Evolutionary conservation across 2,329 filamentous ascomycete genomes (phyloP), one percentile per base, ranked within the genome.

Genomic region (Boeremia exigua): DNA sequence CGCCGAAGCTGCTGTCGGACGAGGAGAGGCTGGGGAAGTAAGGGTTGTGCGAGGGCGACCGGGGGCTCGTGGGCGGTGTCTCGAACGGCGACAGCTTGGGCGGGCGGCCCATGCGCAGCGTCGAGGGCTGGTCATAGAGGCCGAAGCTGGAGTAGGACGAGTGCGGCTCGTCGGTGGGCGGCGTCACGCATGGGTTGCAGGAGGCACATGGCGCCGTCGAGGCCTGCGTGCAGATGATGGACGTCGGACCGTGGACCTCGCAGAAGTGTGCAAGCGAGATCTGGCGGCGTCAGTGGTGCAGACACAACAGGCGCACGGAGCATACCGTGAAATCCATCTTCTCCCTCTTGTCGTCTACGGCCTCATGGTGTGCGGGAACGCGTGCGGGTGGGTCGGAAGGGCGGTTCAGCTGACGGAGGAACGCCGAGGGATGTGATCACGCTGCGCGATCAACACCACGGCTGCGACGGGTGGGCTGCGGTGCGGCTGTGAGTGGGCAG

Each of bases 181-280:
- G 75, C 36, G 77, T 78, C 36, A 77, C 72, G 67, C 77, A 76
- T 54, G 80, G 75, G 60, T 79, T 79, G 70, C 84, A 86, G 66
- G 82, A 79, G 42, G 75, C 71, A 67, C 84, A 86, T 52, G 82
- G 77, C 54, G 83, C 77, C 12, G 82, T 82, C 44, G 82, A 76
- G 60, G 84, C 81, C 70, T 86, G 83, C 55, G 84, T 86, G 73
- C 84, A 86, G 61, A 86, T 82, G 71, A 86, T 84, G 53, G 82
- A 85, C 48, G 83, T 86, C 15, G 84, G 84, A 70, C 84, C 84
- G 79, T 86, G 83, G 72, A 83, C 78, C 76, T 86, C 84, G 75
- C 84, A 86, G 72, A 86, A 86, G 75, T 86, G 84, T 61, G 84
- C 84, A 61, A 86, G 79, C 66, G 84, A 85, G 69, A 86, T 80